phyloP scores from a whole-genome alignment of 2,329 filamentous ascomycete species.

The Paecilomyces formosus region DNA sequence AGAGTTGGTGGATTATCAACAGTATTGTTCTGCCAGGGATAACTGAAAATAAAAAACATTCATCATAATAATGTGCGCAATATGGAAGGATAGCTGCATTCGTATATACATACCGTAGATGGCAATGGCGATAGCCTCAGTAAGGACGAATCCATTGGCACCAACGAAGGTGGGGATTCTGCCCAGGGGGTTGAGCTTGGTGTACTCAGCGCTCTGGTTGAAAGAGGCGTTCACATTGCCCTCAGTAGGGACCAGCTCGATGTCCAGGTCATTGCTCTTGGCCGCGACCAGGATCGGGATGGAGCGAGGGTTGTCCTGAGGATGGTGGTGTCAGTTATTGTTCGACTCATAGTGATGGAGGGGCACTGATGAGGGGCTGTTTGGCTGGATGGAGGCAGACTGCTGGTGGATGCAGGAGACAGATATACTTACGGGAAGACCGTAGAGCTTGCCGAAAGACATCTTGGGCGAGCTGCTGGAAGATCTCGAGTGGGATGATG shows the following conservation, averaged over 20 bases:
- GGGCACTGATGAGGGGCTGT: not conserved
- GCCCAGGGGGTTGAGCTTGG: constrained; percentile 76
- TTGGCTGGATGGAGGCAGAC: constrained; percentile 4
- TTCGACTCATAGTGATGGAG: constrained; percentile 10
- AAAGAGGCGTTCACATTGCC: constrained; percentile 47
- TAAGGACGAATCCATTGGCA: constrained; percentile 81
- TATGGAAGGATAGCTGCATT: constrained; percentile 14
- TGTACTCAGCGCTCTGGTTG: constrained; percentile 65
- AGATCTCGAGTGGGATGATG: constrained; percentile 8
- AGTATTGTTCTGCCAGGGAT: constrained; percentile 96
- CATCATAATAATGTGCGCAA: constrained; percentile 51
- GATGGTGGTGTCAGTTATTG: constrained; percentile 18
- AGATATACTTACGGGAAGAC: constrained; percentile 59
- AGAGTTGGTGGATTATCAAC: constrained; percentile 71
- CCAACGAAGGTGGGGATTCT: constrained; percentile 92
- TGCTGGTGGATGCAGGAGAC: not conserved
- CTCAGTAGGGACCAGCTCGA: constrained; percentile 69
- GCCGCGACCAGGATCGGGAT: constrained; percentile 85
- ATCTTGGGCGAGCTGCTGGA: constrained; percentile 50
- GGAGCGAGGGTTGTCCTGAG: constrained; percentile 80
- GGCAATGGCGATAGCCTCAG: constrained; percentile 87
- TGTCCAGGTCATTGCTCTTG: constrained; percentile 92
- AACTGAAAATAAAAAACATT: constrained; percentile 72
- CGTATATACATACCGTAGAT: constrained; percentile 77
- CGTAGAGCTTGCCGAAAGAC: constrained; percentile 98